Evolutionary conservation across 2,329 filamentous ascomycete species (phyloP).

Genomic region (Neofusicoccum kwambonambiense): DNA sequence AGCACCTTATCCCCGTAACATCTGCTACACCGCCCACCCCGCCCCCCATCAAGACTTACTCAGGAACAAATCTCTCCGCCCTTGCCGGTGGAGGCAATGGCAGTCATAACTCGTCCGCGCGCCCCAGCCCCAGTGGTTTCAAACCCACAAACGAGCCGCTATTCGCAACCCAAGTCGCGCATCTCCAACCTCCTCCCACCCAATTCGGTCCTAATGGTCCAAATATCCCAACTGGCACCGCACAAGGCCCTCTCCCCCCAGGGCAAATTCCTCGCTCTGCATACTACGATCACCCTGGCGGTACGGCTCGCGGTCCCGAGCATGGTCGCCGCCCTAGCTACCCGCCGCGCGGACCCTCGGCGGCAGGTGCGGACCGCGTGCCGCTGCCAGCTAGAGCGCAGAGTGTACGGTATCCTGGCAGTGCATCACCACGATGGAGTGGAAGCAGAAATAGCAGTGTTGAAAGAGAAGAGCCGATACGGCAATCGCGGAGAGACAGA

Average conservation of each 20-base stretch:
- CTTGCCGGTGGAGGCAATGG: slow-evolving; percentile 26
- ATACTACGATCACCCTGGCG: slow-evolving; percentile 2
- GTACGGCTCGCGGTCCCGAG: neutral
- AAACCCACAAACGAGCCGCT: slow-evolving; percentile 46
- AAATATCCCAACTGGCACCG: slow-evolving; percentile 37
- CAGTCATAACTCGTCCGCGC: slow-evolving; percentile 4
- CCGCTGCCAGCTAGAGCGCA: slow-evolving; percentile 1
- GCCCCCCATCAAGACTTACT: slow-evolving; percentile 16
- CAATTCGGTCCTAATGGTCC: slow-evolving; percentile 22
- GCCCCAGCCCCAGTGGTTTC: slow-evolving; percentile 30
- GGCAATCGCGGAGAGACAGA: neutral
- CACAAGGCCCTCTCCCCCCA: neutral
- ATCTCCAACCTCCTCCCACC: slow-evolving; percentile 30
- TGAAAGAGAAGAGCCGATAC: neutral
- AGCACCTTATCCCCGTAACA: neutral
- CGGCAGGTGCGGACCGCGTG: neutral
- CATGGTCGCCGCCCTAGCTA: slow-evolving; percentile 9
- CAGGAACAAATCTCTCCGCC: slow-evolving; percentile 20
- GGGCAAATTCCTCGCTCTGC: neutral
- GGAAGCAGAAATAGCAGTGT: slow-evolving; percentile 9
- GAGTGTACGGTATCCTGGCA: slow-evolving; percentile 9
- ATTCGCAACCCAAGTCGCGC: slow-evolving; percentile 48
- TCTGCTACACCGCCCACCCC: slow-evolving; percentile 1
- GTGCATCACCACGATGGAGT: neutral
- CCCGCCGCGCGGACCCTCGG: neutral